Conservation (phyloP, 2,329 filamentous ascomycete genomes). For the Meredithiella fracta region DNA sequence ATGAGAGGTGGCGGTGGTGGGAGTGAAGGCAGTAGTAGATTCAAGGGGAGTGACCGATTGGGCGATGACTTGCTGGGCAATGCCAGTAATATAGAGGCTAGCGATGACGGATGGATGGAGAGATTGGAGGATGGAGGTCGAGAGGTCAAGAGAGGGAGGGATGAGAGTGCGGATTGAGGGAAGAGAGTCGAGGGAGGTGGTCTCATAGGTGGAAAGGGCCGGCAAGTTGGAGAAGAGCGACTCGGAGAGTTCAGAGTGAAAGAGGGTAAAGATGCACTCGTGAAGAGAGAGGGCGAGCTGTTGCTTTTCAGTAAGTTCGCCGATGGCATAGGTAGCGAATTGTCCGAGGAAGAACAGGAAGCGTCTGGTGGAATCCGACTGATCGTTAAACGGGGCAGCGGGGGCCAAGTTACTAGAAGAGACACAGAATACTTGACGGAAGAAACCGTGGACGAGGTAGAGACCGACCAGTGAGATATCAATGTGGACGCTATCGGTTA, state of each 20-base stretch:
- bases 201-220: slow-evolving; percentile 5
- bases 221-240: background rate
- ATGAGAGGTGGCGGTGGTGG: slow-evolving; percentile 1
- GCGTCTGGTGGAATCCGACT: slow-evolving; percentile 7
- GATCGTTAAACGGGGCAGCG: slow-evolving; percentile 8
- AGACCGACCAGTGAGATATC: slow-evolving; percentile 10
- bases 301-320: slow-evolving; percentile 24
- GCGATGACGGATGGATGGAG: slow-evolving; percentile 22
- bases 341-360: slow-evolving; percentile 13
- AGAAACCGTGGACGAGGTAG: slow-evolving; percentile 7
- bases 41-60: slow-evolving; percentile 10
- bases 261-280: slow-evolving; percentile 23
- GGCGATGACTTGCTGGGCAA: slow-evolving; percentile 23
- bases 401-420: background rate
- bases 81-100: slow-evolving; percentile 23
- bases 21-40: slow-evolving; percentile 18
- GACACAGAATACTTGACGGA: background rate
- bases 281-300: slow-evolving; percentile 22
- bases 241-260: slow-evolving; percentile 18
- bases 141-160: slow-evolving; percentile 17
- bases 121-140: slow-evolving; percentile 24
- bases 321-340: slow-evolving; percentile 23
- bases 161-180: background rate
- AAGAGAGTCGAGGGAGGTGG: background rate
- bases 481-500: slow-evolving; percentile 3